These are phyloP conservation scores for Davidsoniella australis DNA, from an alignment of 2,329 filamentous ascomycete genomes.

Conservation along the genomic window DNA sequence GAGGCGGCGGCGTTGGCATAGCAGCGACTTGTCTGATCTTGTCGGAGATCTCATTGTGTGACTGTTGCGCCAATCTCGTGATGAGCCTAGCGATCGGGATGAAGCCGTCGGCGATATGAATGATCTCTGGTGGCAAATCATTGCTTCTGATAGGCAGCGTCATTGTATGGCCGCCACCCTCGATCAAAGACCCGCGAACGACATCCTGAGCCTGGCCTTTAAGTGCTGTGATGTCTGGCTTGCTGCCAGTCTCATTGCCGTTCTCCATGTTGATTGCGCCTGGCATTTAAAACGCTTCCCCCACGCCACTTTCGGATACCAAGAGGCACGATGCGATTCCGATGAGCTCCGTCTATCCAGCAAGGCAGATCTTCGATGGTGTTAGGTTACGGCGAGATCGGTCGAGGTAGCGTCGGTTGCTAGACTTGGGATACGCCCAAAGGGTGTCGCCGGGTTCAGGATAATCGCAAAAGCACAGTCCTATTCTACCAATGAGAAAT, in stretches of 20 bases:
- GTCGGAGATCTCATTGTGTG: conserved; percentile 60
- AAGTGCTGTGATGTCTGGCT: conserved; percentile 20
- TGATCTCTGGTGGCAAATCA: conserved; percentile 42
- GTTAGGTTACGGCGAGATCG: no score
- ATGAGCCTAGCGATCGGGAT: conserved; percentile 61
- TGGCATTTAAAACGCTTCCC: conserved; percentile 25
- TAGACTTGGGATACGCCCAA: no score
- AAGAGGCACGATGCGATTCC: no score
- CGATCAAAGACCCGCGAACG: background rate
- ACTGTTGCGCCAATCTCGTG: conserved; percentile 63
- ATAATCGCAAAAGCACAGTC: no score
- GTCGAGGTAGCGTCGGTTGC: no score
- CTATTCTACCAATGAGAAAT: no score
- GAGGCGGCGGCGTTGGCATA: conserved; percentile 37
- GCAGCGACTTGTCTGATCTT: conserved; percentile 53
- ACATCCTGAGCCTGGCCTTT: conserved; percentile 16
- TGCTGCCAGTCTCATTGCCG: conserved; percentile 24
- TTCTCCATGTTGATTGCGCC: conserved; percentile 38
- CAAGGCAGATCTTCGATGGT: no score
- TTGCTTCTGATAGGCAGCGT: conserved; percentile 27
- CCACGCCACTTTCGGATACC: background rate
- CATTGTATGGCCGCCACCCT: conserved; percentile 5
- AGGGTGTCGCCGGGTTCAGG: no score
- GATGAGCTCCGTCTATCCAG: no score
- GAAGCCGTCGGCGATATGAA: conserved; percentile 60